Conservation (phyloP, 805 yeast species). For the Kurtzmaniella fragi region DNA sequence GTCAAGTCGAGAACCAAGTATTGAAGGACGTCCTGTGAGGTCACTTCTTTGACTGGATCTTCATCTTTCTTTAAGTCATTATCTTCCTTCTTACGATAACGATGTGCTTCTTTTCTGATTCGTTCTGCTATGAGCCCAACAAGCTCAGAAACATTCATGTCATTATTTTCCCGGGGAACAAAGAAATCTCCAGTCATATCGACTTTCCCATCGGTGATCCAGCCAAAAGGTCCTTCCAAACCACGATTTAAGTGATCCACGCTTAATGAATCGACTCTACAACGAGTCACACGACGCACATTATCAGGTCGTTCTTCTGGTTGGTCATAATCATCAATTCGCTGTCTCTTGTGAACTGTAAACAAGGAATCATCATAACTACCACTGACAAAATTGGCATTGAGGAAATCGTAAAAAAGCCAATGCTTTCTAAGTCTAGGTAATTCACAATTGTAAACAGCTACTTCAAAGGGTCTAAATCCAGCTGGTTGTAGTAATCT, state of each 20-base stretch:
- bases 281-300: conserved; percentile 65
- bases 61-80: conserved; percentile 15
- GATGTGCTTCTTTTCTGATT: conserved; percentile 44
- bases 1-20: conserved; percentile 76
- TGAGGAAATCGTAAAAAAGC: conserved; percentile 82
- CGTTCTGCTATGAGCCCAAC: conserved; percentile 43
- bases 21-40: conserved; percentile 35
- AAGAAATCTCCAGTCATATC: conserved; percentile 90
- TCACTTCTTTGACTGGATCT: conserved; percentile 9
- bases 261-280: conserved; percentile 78
- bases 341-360: conserved; percentile 78
- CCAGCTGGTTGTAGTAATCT: conserved; percentile 76
- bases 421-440: conserved; percentile 84
- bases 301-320: conserved; percentile 18
- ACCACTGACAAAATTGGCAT: conserved; percentile 83
- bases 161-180: conserved; percentile 64
- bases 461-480: conserved; percentile 79
- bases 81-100: conserved; percentile 30
- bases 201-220: conserved; percentile 91
- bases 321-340: conserved; percentile 42
- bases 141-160: conserved; percentile 45
- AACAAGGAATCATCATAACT: conserved; percentile 90
- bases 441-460: conserved; percentile 81
- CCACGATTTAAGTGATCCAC: conserved; percentile 90
- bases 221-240: conserved; percentile 90